These are phyloP conservation scores for Cornus kousa DNA, from an alignment of 148 eudicot species.

Conservation along the genomic window DNA sequence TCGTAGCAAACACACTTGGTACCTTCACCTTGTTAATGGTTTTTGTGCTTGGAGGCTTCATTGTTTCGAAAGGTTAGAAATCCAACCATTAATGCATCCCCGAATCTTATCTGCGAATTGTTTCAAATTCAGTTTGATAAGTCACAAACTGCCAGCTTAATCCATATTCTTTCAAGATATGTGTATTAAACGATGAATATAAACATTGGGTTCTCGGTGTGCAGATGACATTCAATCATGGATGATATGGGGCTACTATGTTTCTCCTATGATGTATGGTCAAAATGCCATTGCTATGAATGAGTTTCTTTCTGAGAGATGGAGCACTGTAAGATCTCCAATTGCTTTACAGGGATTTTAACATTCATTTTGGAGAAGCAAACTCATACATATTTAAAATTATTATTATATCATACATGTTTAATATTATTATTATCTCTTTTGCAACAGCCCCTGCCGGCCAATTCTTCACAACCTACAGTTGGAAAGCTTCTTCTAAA, in stretches of 20 bases:
- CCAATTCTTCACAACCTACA: slow-evolving; percentile 16
- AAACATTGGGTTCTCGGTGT: background rate
- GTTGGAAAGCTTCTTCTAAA: slow-evolving; percentile 35
- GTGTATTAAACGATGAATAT: background rate
- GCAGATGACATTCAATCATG: slow-evolving; percentile 36
- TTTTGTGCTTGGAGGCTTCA: slow-evolving; percentile 17
- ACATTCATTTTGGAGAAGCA: background rate
- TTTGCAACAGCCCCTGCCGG: slow-evolving; percentile 16
- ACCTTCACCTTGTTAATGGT: slow-evolving; percentile 9
- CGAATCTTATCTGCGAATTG: background rate
- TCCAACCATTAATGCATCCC: background rate
- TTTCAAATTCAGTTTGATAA: background rate
- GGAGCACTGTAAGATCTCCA: slow-evolving; percentile 32
- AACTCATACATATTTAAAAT: too few relatives aligned
- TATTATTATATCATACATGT: background rate
- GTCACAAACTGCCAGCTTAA: too few relatives aligned
- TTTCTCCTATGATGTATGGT: slow-evolving; percentile 49
- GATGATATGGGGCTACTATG: slow-evolving; percentile 47
- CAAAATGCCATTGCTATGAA: slow-evolving; percentile 44
- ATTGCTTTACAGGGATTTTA: background rate
- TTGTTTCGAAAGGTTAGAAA: slow-evolving; percentile 23
- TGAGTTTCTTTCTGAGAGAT: slow-evolving; percentile 37
- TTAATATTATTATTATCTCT: background rate
- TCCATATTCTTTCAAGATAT: background rate
- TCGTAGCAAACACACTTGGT: slow-evolving; percentile 4